A percentile compares a stretch with the other conserved stretches of the same genome.
Conservation (phyloP, 305 asterid genomes). For the Plantago coronopus region DNA sequence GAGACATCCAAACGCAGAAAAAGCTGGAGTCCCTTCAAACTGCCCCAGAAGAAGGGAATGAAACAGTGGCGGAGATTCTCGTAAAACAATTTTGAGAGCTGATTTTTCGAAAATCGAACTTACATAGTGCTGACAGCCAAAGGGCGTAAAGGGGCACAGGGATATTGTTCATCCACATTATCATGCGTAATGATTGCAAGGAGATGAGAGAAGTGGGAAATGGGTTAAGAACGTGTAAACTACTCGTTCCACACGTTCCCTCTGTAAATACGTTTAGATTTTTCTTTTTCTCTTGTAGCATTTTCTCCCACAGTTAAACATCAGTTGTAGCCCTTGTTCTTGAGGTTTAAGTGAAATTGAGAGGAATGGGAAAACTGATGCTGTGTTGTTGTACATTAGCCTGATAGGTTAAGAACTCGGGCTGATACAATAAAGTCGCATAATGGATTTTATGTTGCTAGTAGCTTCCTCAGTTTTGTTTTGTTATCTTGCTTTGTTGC, state of each 20-base stretch:
- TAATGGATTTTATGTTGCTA: background rate
- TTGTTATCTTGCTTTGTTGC: too few relatives aligned
- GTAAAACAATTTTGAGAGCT: slow-evolving; percentile 22
- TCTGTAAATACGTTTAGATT: slow-evolving; percentile 43
- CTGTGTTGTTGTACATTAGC: slow-evolving; percentile 42
- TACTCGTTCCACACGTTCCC: slow-evolving; percentile 29
- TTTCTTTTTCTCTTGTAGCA: slow-evolving; percentile 26
- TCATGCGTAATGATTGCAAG: slow-evolving; percentile 17
- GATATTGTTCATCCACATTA: background rate
- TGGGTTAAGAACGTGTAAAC: slow-evolving; percentile 26
- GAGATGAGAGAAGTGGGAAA: slow-evolving; percentile 24
- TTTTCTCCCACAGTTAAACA: slow-evolving; percentile 25
- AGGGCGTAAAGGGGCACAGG: background rate
- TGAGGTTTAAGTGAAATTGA: slow-evolving; percentile 23
- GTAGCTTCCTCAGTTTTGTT: too few relatives aligned
- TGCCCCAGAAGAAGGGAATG: slow-evolving; percentile 75
- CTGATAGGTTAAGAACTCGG: slow-evolving; percentile 29
- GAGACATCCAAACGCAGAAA: slow-evolving; percentile 89
- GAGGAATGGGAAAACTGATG: slow-evolving; percentile 33
- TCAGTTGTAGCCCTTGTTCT: slow-evolving; percentile 25
- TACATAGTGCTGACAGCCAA: background rate
- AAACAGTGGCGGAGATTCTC: slow-evolving; percentile 87
- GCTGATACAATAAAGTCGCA: slow-evolving; percentile 34
- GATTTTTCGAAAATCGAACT: slow-evolving; percentile 8
- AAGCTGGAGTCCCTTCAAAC: slow-evolving; percentile 98